Evolutionary conservation across 768 basidiomycete species (phyloP), one percentile per base, ranked within the genome.

Genomic region (Psilocybe cubensis): DNA sequence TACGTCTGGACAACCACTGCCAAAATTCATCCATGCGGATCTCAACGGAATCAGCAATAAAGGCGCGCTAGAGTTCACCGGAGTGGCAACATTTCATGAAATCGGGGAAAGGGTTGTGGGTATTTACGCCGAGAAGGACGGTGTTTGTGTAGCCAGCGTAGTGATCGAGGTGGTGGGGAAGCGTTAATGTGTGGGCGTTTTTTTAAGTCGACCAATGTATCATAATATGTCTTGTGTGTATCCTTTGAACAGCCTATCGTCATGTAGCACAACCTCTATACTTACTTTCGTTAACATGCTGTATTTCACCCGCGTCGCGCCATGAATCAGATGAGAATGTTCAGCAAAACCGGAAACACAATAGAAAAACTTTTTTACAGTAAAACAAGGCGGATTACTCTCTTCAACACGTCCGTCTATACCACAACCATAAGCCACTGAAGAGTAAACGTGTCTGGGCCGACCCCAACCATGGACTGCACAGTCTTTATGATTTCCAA

Each of bases 401-500:
- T 42, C 54, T 10, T 47, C 58, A 25, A 59, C 47, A 20, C 50
- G 41, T 51, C 52, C 28, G n/a, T 54, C 58, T 59, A 59, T 53
- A 44, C 23, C 42, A n/a, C 43, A 50, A 44, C 48, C 20, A 23
- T 42, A 48, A 59, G 20, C n/a, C 33, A 50, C 31, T 27, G 20
- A 41, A 48, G 53, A 4, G 43, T 47, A 48, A 24, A 54, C 49
- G 35, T 21, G 45, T 40, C 18, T 33, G 53, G 40, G 6, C 44
- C 48, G 41, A 14, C 5, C 42, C 46, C 40, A 29, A 48, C 49
- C 40, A 40, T 6, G 44, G 47, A 9, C 10, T 38, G 18, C n/a
- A 25, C 40, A 45, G 23, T 51, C 53, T 76, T 76, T 76, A 94
- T 83, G 92, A 94, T 79, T 93, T 94, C 92, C 92, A 94, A 78